Base-by-base conservation (phyloP, 1,284 basidiomycete species). In the Moniliella sp. region DNA sequence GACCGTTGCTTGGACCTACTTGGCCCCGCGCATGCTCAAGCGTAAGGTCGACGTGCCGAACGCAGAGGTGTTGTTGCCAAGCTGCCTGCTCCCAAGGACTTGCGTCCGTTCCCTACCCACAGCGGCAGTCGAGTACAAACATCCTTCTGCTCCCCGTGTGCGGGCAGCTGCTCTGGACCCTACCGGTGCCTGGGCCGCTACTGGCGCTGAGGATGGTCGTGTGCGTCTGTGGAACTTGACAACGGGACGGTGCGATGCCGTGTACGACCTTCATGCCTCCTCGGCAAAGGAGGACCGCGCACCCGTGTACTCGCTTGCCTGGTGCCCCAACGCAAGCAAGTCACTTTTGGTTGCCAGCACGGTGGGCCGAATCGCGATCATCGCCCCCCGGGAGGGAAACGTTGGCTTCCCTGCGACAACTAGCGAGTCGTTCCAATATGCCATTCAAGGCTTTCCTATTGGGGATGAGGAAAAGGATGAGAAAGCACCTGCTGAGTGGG, bases 51-150 rank as follows among this genome's bases (percentile, higher is more conserved):
- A 59, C 19, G 59, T 64, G 30, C 50, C 53, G 27, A 57, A 64
- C 32, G 83, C 91, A 0, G 74, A 78, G 45, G 77, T 75, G 37
- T 68, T 99, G 15, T 75, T 97, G 31, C 91, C 91, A 86, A 93
- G 64, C 67, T 99, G n/a, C 91, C 91, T 0, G 78, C 77, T 43
- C 86, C 88, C 11, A 77, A 68, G 52, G 88, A 82, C 54, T 66
- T 99, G 33, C 74, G 76, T 37, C 91, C 91, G 2, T 99, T 94
- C 76, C 91, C 91, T n/a, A n/a, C n/a, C n/a, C n/a, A n/a, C n/a
- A n/a, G n/a, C n/a, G n/a, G n/a, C n/a, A n/a, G n/a, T n/a, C n/a
- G n/a, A n/a, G n/a, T n/a, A n/a, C n/a, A n/a, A n/a, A n/a, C n/a
- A n/a, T n/a, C n/a, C n/a, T n/a, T n/a, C n/a, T n/a, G n/a, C n/a